Evolutionary conservation across 352 stramenopile genomes (phyloP).

Genomic region (Blastocystis sp.): DNA sequence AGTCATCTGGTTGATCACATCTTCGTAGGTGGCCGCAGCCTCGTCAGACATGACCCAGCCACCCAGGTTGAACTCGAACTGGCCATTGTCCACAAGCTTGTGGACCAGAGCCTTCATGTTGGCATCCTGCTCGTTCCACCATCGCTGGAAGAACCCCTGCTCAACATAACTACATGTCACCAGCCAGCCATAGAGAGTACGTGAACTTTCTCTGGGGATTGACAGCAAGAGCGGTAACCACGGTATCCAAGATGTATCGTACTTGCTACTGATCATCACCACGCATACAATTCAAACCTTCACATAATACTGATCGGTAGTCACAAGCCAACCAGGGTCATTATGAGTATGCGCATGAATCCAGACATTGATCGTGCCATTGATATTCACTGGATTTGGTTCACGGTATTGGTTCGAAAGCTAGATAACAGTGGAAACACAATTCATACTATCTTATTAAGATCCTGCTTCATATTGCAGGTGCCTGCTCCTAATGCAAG

Average conservation of each 20-base stretch:
- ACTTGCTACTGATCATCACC: slow-evolving; percentile 67
- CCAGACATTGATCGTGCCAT: slow-evolving; percentile 39
- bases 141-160: slow-evolving; percentile 87
- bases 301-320: slow-evolving; percentile 90
- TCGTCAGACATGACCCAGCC: slow-evolving; percentile 98
- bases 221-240: slow-evolving; percentile 75
- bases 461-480: neutral
- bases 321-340: slow-evolving; percentile 81
- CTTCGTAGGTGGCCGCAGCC: slow-evolving; percentile 85
- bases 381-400: slow-evolving; percentile 20
- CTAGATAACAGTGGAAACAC: neutral
- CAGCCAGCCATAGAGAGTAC: neutral
- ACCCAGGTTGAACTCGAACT: slow-evolving; percentile 87
- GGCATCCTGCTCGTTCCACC: slow-evolving; percentile 82
- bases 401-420: slow-evolving; percentile 15
- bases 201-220: slow-evolving; percentile 85
- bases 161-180: slow-evolving; percentile 74
- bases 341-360: slow-evolving; percentile 56
- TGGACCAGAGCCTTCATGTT: slow-evolving; percentile 72
- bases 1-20: slow-evolving; percentile 95
- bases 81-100: slow-evolving; percentile 78
- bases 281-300: slow-evolving; percentile 43
- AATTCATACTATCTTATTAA: slow-evolving; percentile 9
- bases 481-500: neutral
- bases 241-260: slow-evolving; percentile 87